Base-by-base conservation (phyloP, 805 yeast species). In the Starmerella etchellsii region DNA sequence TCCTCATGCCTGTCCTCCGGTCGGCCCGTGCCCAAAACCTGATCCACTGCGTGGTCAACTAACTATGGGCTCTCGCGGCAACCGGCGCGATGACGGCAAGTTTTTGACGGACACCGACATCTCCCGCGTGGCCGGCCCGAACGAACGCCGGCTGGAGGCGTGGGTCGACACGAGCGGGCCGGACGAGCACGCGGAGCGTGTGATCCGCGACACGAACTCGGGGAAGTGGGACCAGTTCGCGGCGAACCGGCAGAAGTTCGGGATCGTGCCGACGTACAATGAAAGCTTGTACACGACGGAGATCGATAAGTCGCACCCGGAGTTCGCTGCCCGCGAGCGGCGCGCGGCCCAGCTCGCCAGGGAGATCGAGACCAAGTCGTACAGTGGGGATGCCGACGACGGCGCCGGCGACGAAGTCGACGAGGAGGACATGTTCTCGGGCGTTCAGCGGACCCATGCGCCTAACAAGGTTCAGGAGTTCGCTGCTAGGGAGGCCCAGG, bases 381-480 rank as follows among this genome's bases (percentile, higher is more conserved):
- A 6, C n/a, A 15, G 30, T 13, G n/a, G 30, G 8, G 5, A 5
- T 13, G 30, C 8, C 14, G 15, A 27, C 15, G 14, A 10, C 15
- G 30, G 14, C 29, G 94, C 82, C 57, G 95, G 82, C 55, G 73
- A 81, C 44, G 94, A 94, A 15, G 50, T 82, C 51, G 97, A 91
- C 60, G 98, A 91, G 63, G 98, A 91, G 60, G 95, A 87, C 60
- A 81, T 81, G 61, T 91, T 87, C 57, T 84, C 95, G 4, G 96
- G 96, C 37, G 98, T 85, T 34, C 76, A 71, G 43, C 73, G 91
- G 54, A 28, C 32, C 3, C 11, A 9, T 10, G 18, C 22, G 11
- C 28, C 28, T 30, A 16, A 13, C 9, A 30, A 27, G 25, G 28
- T 4, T 19, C 29, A 14, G 33, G 22, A 18, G 20, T 45, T 48